A percentile compares a stretch with the other conserved stretches of the same genome.
phyloP scores from a whole-genome alignment of 495 filamentous ascomycete species.

The Pyrenula aspistea region DNA sequence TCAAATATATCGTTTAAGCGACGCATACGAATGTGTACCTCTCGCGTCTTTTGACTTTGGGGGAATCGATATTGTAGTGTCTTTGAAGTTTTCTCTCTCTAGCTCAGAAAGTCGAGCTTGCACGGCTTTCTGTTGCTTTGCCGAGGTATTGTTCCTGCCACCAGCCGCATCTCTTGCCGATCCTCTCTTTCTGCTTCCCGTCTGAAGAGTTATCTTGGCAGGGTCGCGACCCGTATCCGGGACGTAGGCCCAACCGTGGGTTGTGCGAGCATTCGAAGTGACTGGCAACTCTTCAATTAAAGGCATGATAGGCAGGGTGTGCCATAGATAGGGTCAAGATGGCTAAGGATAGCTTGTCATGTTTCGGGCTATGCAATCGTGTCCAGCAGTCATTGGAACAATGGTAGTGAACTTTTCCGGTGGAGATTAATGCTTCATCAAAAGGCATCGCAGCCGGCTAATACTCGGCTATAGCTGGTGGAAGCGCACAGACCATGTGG shows the following conservation, averaged over 20 bases:
- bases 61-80: constrained; percentile 56
- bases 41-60: constrained; percentile 34
- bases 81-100: constrained; percentile 65
- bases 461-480: not conserved
- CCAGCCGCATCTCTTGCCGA: constrained; percentile 38
- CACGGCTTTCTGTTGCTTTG: constrained; percentile 65
- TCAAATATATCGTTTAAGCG: not conserved
- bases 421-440: too few species aligned
- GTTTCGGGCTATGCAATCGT: not conserved
- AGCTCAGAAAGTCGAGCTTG: constrained; percentile 66
- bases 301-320: constrained; percentile 31
- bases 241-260: constrained; percentile 84
- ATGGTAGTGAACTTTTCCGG: too few species aligned
- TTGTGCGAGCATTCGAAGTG: constrained; percentile 48
- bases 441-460: not conserved
- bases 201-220: constrained; percentile 43
- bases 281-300: constrained; percentile 60
- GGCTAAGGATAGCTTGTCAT: not conserved
- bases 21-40: constrained; percentile 24
- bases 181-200: constrained; percentile 50
- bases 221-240: constrained; percentile 57
- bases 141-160: constrained; percentile 47
- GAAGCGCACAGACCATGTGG: too few species aligned
- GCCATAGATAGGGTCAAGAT: not conserved
- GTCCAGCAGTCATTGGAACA: not conserved